phyloP scores from a whole-genome alignment of 352 stramenopile species.

The Pythium insidiosum region DNA sequence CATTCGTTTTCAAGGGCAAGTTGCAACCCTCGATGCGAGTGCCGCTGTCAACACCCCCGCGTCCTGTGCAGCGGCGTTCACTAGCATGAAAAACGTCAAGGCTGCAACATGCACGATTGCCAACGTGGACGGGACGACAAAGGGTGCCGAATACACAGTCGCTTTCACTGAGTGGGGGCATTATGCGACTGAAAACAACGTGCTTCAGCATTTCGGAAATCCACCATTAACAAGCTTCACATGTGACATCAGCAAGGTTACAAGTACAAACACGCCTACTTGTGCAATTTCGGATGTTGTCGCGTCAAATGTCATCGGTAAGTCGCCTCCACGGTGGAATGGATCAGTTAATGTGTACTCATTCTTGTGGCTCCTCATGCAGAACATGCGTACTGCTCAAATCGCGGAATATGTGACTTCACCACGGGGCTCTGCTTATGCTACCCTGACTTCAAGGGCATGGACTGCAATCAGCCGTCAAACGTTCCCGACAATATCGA shows the following conservation, averaged over 20 bases:
- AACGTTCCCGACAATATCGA: constrained; percentile 61
- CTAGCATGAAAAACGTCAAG: constrained; percentile 28
- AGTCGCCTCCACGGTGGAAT: constrained; percentile 1
- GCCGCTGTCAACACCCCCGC: constrained; percentile 18
- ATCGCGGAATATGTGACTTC: constrained; percentile 76
- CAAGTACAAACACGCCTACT: constrained; percentile 28
- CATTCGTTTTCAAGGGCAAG: constrained; percentile 42
- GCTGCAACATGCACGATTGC: constrained; percentile 27
- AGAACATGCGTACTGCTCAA: constrained; percentile 78
- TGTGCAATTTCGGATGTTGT: constrained; percentile 64
- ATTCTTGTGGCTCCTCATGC: neutral
- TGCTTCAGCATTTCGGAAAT: constrained; percentile 74
- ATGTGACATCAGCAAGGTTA: constrained; percentile 59
- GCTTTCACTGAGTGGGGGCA: constrained; percentile 53
- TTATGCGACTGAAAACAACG: constrained; percentile 71
- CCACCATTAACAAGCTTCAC: constrained; percentile 61
- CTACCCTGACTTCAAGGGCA: constrained; percentile 66
- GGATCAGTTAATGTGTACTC: neutral
- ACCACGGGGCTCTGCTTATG: constrained; percentile 53
- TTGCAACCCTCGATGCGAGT: constrained; percentile 29
- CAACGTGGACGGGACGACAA: constrained; percentile 21
- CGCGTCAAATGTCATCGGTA: constrained; percentile 43
- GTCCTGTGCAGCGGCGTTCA: constrained; percentile 36
- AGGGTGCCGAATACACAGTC: constrained; percentile 57
- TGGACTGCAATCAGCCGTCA: constrained; percentile 61